Evolutionary conservation across 805 yeast species (phyloP).

Genomic region (Cyberlindnera sargentensis): DNA sequence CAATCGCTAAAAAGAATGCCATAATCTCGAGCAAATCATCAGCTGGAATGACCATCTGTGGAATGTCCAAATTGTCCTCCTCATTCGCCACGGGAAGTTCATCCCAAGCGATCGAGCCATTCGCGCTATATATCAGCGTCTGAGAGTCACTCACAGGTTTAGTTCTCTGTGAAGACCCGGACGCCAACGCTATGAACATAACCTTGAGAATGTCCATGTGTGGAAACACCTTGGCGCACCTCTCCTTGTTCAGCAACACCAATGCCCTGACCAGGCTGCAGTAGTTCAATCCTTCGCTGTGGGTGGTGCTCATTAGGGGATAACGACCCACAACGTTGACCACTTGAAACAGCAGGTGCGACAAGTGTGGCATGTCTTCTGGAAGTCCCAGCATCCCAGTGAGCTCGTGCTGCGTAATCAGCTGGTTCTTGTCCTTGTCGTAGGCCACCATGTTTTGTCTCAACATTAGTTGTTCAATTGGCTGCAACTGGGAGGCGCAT

Average conservation of each 20-base stretch:
- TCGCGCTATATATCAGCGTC: conserved; percentile 8
- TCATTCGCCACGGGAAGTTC: conserved; percentile 31
- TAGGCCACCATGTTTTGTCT: conserved; percentile 15
- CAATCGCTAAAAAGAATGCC: conserved; percentile 41
- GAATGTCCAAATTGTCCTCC: conserved; percentile 38
- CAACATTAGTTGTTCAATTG: conserved; percentile 30
- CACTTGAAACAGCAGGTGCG: conserved; percentile 32
- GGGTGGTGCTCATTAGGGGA: conserved; percentile 34
- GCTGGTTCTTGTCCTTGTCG: conserved; percentile 19
- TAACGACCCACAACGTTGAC: conserved; percentile 38
- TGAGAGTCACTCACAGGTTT: conserved; percentile 8
- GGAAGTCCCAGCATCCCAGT: conserved; percentile 31
- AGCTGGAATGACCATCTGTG: conserved; percentile 32
- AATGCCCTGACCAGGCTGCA: conserved; percentile 38
- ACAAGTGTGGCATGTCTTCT: conserved; percentile 22
- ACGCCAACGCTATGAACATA: conserved; percentile 40
- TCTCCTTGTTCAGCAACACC: conserved; percentile 36
- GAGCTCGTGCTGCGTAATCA: conserved; percentile 23
- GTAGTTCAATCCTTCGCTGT: conserved; percentile 22
- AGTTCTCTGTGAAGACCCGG: conserved; percentile 1
- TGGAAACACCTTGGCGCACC: conserved; percentile 30
- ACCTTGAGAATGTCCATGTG: conserved; percentile 36
- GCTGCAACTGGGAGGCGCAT: conserved; percentile 27
- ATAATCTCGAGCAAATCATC: conserved; percentile 36
- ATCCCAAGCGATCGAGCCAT: conserved; percentile 19